Evolutionary conservation across 768 basidiomycete genomes (phyloP).

Genomic region (Lentinula aciculospora): DNA sequence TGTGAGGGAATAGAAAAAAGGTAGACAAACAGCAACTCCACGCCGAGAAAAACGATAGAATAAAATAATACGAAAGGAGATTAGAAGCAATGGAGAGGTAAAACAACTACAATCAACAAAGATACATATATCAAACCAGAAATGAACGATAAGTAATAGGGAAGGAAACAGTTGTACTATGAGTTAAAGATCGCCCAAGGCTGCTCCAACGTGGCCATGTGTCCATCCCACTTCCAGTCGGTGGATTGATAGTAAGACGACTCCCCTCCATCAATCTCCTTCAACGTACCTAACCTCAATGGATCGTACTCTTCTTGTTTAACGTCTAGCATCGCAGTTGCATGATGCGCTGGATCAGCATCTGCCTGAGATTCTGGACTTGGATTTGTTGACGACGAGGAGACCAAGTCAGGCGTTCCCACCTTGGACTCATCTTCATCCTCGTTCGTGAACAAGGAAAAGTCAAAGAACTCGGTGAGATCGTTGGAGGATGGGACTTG

Average conservation of each 20-base stretch:
- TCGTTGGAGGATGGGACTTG: conserved; percentile 32
- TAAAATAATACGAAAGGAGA: conserved; percentile 20
- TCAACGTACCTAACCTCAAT: conserved; percentile 54
- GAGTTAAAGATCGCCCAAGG: conserved; percentile 71
- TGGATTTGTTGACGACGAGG: conserved; percentile 67
- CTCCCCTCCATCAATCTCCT: conserved; percentile 75
- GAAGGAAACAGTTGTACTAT: conserved; percentile 33
- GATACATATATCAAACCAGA: conserved; percentile 2
- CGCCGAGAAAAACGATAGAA: conserved; percentile 28
- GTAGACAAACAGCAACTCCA: conserved; percentile 32
- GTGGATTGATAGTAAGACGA: conserved; percentile 56
- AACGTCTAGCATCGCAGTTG: conserved; percentile 35
- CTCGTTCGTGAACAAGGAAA: conserved; percentile 56
- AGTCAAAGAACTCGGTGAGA: conserved; percentile 64
- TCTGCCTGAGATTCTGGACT: conserved; percentile 75
- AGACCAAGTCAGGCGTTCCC: conserved; percentile 69
- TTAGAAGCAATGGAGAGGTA: conserved; percentile 17
- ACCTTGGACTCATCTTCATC: conserved; percentile 58
- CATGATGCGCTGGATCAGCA: conserved; percentile 42
- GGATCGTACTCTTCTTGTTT: conserved; percentile 55
- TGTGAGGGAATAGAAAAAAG: conserved; percentile 26
- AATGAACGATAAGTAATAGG: conserved; percentile 17
- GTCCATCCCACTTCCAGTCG: conserved; percentile 71
- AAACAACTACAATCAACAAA: conserved; percentile 8
- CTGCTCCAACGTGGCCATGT: conserved; percentile 60